These are phyloP conservation scores for Ceratobasidium sp. DNA, from an alignment of 1,284 basidiomycete species.

Conservation along the genomic window DNA sequence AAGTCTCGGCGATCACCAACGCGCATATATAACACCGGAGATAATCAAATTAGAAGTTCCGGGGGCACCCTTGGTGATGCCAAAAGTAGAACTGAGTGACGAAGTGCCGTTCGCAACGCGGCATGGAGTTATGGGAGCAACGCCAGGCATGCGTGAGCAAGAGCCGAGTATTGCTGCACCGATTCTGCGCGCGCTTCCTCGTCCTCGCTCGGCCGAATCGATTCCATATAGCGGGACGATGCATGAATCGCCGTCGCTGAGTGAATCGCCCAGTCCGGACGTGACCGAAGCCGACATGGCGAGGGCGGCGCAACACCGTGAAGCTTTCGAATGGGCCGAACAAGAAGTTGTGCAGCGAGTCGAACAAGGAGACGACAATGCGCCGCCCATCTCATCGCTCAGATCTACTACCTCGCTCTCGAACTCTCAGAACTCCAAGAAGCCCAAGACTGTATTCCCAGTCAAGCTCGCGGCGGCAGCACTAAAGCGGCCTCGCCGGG, in stretches of 20 bases:
- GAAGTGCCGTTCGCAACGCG: background rate
- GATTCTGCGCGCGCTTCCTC: constrained; percentile 19
- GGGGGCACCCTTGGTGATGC: too few relatives aligned
- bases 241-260: background rate
- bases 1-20: too few relatives aligned
- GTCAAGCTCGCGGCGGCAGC: too few relatives aligned
- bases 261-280: background rate
- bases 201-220: constrained; percentile 34
- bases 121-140: constrained; percentile 27
- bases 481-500: constrained; percentile 26
- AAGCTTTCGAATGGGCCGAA: constrained; percentile 42
- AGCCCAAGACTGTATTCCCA: too few relatives aligned
- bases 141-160: constrained; percentile 34
- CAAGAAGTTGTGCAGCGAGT: constrained; percentile 14
- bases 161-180: constrained; percentile 34
- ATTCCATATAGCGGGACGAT: background rate
- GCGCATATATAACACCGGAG: too few relatives aligned
- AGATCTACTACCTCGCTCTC: too few relatives aligned
- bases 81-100: too few relatives aligned
- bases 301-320: constrained; percentile 33
- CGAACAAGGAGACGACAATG: constrained; percentile 2
- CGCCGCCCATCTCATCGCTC: too few relatives aligned
- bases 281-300: constrained; percentile 38
- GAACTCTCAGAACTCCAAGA: too few relatives aligned
- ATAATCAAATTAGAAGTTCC: too few relatives aligned